Evolutionary conservation across 805 yeast genomes (phyloP).

Genomic region (Tetrapisispora phaffii): DNA sequence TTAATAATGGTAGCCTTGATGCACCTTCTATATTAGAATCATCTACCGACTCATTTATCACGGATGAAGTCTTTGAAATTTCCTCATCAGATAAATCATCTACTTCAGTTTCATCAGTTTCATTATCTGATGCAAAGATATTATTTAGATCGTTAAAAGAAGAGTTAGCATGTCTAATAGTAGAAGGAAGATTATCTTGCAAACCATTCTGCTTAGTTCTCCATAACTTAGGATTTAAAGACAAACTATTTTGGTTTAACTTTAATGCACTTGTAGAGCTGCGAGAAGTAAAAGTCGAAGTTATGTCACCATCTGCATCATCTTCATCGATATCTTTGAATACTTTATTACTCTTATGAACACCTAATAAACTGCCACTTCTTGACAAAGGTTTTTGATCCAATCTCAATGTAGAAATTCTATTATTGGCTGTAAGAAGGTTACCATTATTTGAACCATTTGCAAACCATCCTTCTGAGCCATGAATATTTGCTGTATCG

Average conservation of each 20-base stretch:
- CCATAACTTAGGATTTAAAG: constrained; percentile 24
- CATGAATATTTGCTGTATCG: constrained; percentile 7
- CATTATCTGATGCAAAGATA: constrained; percentile 9
- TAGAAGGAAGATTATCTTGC: constrained; percentile 23
- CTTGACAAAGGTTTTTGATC: neutral
- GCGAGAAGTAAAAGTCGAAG: constrained; percentile 12
- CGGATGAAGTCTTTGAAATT: constrained; percentile 15
- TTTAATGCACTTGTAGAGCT: neutral
- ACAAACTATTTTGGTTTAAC: neutral
- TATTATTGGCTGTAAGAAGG: neutral
- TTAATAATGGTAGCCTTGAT: neutral
- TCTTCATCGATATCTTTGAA: constrained; percentile 3
- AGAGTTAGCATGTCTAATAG: constrained; percentile 18
- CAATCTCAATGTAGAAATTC: neutral
- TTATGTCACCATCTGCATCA: constrained; percentile 8
- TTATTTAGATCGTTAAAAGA: constrained; percentile 21
- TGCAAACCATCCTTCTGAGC: neutral
- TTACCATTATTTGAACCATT: neutral
- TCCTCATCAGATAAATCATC: neutral
- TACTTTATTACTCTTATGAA: constrained; percentile 5
- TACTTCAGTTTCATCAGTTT: neutral
- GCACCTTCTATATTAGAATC: neutral
- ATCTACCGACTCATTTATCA: constrained; percentile 10
- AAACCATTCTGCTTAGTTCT: constrained; percentile 8
- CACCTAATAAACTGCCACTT: constrained; percentile 5